A percentile compares a stretch with the other conserved stretches of the same genome.
These are phyloP conservation scores for Gyromitra esculenta DNA, from an alignment of 2,329 filamentous ascomycete genomes.

Conservation along the genomic window DNA sequence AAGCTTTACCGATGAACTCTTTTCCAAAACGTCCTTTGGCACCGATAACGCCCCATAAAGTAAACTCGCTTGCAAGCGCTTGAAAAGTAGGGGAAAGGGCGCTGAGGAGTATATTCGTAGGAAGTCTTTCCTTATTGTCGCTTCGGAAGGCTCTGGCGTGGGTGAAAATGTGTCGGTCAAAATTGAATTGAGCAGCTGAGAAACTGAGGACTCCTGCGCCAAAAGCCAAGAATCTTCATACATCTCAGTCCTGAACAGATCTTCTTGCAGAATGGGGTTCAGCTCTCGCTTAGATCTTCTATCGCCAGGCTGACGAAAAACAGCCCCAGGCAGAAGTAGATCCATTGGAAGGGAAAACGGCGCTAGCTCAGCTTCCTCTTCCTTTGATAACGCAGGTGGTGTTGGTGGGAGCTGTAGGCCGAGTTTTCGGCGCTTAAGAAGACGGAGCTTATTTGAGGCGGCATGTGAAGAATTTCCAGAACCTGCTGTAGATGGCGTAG, in stretches of 20 bases:
- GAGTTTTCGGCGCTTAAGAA: constrained; percentile 54
- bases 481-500: constrained; percentile 33
- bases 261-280: constrained; percentile 67
- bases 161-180: constrained; percentile 62
- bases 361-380: constrained; percentile 53
- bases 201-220: constrained; percentile 70
- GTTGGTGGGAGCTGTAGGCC: constrained; percentile 48
- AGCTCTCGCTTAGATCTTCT: constrained; percentile 55
- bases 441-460: constrained; percentile 43
- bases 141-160: constrained; percentile 17
- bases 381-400: constrained; percentile 50
- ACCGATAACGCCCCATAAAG: constrained; percentile 68
- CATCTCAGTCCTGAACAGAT: constrained; percentile 67
- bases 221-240: constrained; percentile 72
- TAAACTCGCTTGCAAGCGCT: constrained; percentile 69
- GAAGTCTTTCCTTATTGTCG: constrained; percentile 63
- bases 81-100: constrained; percentile 65
- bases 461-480: constrained; percentile 56
- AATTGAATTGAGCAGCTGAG: constrained; percentile 68
- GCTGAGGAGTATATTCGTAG: constrained; percentile 67
- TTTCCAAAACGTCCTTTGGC: constrained; percentile 65
- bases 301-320: constrained; percentile 30
- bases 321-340: constrained; percentile 13
- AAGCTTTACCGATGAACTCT: constrained; percentile 58
- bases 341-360: constrained; percentile 56